Evolutionary conservation across 1,284 basidiomycete genomes (phyloP).

Genomic region (Macrocybe sp.): DNA sequence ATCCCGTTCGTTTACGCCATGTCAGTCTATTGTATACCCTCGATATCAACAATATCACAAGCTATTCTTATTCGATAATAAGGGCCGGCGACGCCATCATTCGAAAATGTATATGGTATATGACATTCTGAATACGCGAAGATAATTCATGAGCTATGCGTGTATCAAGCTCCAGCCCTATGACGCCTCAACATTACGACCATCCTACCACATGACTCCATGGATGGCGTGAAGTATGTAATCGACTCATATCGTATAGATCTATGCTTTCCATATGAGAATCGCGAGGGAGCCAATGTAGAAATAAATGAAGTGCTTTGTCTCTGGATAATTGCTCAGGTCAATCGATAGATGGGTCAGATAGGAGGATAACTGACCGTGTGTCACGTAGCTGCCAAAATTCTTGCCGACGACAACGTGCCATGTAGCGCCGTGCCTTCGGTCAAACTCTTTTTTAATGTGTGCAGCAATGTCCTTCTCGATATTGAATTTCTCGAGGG

Average conservation of each 20-base stretch:
- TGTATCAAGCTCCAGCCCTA: neutral
- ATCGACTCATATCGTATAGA: neutral
- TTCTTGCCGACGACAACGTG: conserved; percentile 98
- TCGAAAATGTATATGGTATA: too few species aligned
- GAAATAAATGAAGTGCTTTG: conserved; percentile 97
- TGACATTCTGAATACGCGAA: neutral
- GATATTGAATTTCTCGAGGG: conserved; percentile 87
- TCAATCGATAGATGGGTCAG: conserved; percentile 1
- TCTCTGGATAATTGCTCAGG: conserved; percentile 52
- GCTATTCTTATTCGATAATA: too few species aligned
- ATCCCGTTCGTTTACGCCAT: too few species aligned
- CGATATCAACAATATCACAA: too few species aligned
- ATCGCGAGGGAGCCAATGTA: conserved; percentile 87
- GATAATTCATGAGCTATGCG: neutral
- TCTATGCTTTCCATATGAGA: conserved; percentile 78
- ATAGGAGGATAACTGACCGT: conserved; percentile 58
- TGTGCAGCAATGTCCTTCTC: conserved; percentile 98
- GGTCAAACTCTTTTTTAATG: conserved; percentile 97
- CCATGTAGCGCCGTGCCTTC: conserved; percentile 90
- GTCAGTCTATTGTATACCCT: too few species aligned
- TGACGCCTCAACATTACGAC: neutral
- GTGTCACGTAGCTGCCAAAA: conserved; percentile 96
- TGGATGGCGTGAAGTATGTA: neutral
- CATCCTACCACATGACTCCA: neutral
- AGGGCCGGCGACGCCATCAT: too few species aligned